These are phyloP conservation scores for Moesziomyces antarcticus DNA, from an alignment of 1,284 basidiomycete species.

Conservation along the genomic window DNA sequence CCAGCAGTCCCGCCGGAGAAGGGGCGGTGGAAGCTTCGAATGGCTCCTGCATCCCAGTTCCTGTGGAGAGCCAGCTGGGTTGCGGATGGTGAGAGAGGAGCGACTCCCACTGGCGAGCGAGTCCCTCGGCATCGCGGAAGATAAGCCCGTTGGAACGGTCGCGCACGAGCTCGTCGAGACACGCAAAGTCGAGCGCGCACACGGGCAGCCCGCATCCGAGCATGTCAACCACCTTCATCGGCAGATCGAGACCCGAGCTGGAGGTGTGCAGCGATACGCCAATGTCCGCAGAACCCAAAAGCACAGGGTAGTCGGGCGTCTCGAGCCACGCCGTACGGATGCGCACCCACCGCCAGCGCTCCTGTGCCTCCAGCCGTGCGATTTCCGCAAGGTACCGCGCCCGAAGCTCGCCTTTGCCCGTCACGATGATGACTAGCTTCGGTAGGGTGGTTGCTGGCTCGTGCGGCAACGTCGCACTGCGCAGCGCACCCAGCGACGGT, in stretches of 20 bases:
- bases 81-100: constrained; percentile 38
- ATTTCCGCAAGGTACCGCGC: constrained; percentile 78
- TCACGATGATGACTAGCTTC: constrained; percentile 78
- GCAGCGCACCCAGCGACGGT: constrained; percentile 32
- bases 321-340: constrained; percentile 73
- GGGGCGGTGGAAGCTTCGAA: constrained; percentile 10
- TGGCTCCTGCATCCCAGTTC: constrained; percentile 26
- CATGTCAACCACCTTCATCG: constrained; percentile 99
- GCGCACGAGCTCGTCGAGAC: constrained; percentile 86
- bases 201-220: constrained; percentile 95
- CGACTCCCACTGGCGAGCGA: constrained; percentile 77
- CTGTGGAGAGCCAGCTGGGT: constrained; percentile 27
- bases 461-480: constrained; percentile 30
- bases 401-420: constrained; percentile 88
- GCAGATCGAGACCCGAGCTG: constrained; percentile 89
- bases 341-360: constrained; percentile 81
- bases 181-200: constrained; percentile 86
- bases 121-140: constrained; percentile 77
- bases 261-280: constrained; percentile 91
- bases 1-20: not conserved
- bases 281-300: constrained; percentile 83
- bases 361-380: constrained; percentile 72
- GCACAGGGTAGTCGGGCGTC: constrained; percentile 53
- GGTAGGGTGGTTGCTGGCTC: constrained; percentile 44
- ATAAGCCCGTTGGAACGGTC: constrained; percentile 83